Conservation (phyloP, 129 eudicot genomes). For the Apium graveolens region DNA sequence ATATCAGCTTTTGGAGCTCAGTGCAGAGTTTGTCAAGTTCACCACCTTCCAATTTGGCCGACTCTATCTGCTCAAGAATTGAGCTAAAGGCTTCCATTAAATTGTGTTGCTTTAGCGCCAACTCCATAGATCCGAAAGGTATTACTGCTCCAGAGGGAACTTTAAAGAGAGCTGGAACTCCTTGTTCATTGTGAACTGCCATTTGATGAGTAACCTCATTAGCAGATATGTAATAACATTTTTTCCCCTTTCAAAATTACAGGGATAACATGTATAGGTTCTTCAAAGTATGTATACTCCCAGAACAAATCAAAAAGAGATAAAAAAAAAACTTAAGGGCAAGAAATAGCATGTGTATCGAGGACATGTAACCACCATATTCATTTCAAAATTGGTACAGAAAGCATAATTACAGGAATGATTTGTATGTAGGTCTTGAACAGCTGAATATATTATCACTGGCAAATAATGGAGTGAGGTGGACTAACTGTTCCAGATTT, state of each 20-base stretch:
- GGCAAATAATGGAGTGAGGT: neutral
- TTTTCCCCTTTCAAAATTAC: neutral
- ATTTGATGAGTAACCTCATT: slow-evolving; percentile 13
- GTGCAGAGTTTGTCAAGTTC: slow-evolving; percentile 59
- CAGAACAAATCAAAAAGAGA: neutral
- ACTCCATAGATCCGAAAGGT: slow-evolving; percentile 86
- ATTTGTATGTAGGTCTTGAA: neutral
- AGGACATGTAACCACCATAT: neutral
- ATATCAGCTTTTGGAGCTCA: slow-evolving; percentile 49
- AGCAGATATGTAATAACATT: neutral
- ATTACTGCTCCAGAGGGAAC: slow-evolving; percentile 83
- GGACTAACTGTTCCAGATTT: neutral
- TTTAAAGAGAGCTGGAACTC: slow-evolving; percentile 71
- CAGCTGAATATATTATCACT: neutral
- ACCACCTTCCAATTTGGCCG: slow-evolving; percentile 59
- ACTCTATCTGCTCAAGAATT: slow-evolving; percentile 50
- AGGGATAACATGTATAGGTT: neutral
- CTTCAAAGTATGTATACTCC: neutral
- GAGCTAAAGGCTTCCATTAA: slow-evolving; percentile 41
- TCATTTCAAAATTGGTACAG: neutral
- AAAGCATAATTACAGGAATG: neutral
- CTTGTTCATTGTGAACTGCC: slow-evolving; percentile 73
- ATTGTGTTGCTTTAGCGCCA: slow-evolving; percentile 43
- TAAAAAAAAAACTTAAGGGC: neutral
- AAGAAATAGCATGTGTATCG: neutral